Evolutionary conservation across 345 rosid species (phyloP).

Genomic region (Camelina sativa): DNA sequence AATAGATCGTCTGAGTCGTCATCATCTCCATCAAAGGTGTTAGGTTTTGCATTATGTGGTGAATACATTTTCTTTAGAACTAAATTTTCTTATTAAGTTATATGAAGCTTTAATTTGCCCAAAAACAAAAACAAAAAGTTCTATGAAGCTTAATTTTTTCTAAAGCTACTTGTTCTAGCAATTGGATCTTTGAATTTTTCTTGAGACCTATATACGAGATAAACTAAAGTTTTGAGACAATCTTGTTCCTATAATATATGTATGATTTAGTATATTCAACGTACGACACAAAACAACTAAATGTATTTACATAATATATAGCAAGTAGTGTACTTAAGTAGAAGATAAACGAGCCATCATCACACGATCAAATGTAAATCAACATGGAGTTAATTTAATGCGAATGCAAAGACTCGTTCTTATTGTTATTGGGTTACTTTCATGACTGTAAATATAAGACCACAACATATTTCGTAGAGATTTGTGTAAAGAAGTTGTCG

Average conservation of each 20-base stretch:
- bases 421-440: background rate
- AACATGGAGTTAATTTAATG: constrained; percentile 35
- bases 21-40: background rate
- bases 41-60: background rate
- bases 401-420: constrained; percentile 30
- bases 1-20: background rate
- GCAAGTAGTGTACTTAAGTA: constrained; percentile 27
- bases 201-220: background rate
- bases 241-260: constrained; percentile 6
- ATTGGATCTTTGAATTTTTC: background rate
- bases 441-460: background rate
- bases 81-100: no score
- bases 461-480: constrained; percentile 20
- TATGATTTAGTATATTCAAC: background rate
- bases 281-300: constrained; percentile 1
- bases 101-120: no score
- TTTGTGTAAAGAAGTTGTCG: constrained; percentile 30
- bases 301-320: constrained; percentile 12
- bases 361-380: constrained; percentile 27
- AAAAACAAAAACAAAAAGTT: no score
- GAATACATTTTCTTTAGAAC: background rate
- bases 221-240: background rate
- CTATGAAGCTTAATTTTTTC: no score
- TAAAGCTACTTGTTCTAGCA: background rate
- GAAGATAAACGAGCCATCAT: constrained; percentile 33